Conservation (phyloP, 352 stramenopile species). For the Phytopythium montanum region DNA sequence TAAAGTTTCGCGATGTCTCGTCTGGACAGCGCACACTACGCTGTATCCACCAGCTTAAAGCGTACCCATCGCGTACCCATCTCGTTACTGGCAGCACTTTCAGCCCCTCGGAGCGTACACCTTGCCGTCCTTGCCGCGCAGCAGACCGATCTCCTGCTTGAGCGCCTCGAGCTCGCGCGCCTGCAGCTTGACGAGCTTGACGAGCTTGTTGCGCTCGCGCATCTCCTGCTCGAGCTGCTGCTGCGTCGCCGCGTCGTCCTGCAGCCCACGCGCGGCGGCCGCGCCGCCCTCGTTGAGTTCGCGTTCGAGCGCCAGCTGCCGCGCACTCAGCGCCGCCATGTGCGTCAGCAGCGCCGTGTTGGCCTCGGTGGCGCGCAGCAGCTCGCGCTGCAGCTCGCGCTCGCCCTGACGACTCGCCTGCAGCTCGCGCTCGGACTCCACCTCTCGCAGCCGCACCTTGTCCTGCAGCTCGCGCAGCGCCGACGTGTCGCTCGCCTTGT, state of each 20-base stretch:
- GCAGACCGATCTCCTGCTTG: conserved; percentile 85
- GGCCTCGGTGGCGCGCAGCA: conserved; percentile 77
- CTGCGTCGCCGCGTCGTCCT: conserved; percentile 40
- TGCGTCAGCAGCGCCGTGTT: conserved; percentile 84
- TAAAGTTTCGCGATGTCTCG: no score
- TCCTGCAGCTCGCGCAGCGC: conserved; percentile 63
- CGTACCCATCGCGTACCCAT: no score
- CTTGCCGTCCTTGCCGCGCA: conserved; percentile 82
- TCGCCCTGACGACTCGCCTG: conserved; percentile 41
- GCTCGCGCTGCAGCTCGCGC: conserved; percentile 60
- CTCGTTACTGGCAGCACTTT: no score
- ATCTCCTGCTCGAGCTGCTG: conserved; percentile 65
- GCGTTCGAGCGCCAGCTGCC: conserved; percentile 80
- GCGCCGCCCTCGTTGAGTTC: conserved; percentile 69
- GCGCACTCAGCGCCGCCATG: conserved; percentile 70
- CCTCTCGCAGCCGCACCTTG: conserved; percentile 71
- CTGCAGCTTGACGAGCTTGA: conserved; percentile 90
- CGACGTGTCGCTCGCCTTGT: conserved; percentile 80
- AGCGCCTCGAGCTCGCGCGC: conserved; percentile 89
- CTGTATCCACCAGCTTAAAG: conserved; percentile 10
- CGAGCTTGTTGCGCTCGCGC: conserved; percentile 87
- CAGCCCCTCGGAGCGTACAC: conserved; percentile 42
- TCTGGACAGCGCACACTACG: no score
- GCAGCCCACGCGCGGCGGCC: conserved; percentile 33
- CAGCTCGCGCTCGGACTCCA: conserved; percentile 59